Percentiles rank a stretch among this genome's conserved stretches.
These are phyloP conservation scores for Eimeria acervulina DNA, from an alignment of 169 alveolate species.

Conservation along the genomic window DNA sequence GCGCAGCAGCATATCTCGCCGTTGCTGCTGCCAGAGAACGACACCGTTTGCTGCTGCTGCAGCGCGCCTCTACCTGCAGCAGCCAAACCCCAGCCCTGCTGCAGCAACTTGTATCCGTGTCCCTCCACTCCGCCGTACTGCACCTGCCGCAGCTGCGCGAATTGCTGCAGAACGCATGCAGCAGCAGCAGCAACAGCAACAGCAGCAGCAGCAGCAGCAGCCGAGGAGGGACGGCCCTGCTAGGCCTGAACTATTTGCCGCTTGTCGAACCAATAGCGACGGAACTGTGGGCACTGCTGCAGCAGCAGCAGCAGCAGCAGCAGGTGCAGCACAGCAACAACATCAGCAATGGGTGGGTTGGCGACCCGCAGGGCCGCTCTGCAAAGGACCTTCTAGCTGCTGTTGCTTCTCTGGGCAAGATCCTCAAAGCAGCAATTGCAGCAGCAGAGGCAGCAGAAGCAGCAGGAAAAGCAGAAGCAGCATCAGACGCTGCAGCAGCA, in stretches of 20 bases:
- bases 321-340: constrained; percentile 1
- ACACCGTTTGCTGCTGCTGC: constrained; percentile 17
- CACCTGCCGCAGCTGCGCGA: constrained; percentile 59
- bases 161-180: constrained; percentile 37
- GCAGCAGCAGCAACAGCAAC: constrained; percentile 24
- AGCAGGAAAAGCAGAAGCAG: neutral
- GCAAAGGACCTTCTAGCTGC: constrained; percentile 26
- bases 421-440: constrained; percentile 1
- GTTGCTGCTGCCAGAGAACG: constrained; percentile 34
- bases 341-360: constrained; percentile 15
- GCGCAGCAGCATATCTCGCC: constrained; percentile 58
- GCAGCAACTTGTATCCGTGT: constrained; percentile 44
- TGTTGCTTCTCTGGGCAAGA: neutral
- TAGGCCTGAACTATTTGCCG: constrained; percentile 44
- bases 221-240: neutral
- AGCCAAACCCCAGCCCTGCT: constrained; percentile 15
- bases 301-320: neutral
- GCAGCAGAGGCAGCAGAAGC: constrained; percentile 33
- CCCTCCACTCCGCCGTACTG: constrained; percentile 26
- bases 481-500: constrained; percentile 5
- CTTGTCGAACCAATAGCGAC: constrained; percentile 40
- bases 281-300: constrained; percentile 47
- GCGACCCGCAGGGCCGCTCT: neutral
- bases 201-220: constrained; percentile 33
- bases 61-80: neutral